Evolutionary conservation across 2,329 filamentous ascomycete species (phyloP).

Genomic region (Talaromyces sp.): DNA sequence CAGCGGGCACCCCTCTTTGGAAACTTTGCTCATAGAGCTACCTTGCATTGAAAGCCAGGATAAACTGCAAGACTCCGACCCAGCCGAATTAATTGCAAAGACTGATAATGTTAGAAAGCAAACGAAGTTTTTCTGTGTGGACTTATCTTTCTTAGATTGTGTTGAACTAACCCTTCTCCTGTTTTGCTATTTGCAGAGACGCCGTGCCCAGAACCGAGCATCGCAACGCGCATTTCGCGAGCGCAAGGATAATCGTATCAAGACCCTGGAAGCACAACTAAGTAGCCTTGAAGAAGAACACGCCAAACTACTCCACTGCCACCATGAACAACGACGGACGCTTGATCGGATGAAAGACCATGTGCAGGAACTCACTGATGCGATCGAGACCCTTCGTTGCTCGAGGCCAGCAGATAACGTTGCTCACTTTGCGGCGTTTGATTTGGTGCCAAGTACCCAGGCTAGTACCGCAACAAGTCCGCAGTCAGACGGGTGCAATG

Average conservation of each 20-base stretch:
- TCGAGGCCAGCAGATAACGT: background rate
- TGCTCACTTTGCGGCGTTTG: background rate
- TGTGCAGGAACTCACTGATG: constrained; percentile 21
- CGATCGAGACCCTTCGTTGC: constrained; percentile 18
- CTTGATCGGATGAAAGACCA: constrained; percentile 21
- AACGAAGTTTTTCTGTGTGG: background rate
- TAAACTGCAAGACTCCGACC: background rate
- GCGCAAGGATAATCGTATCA: constrained; percentile 80
- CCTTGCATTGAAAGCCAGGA: background rate
- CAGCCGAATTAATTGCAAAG: background rate
- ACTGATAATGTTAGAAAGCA: background rate
- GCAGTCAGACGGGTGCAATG: background rate
- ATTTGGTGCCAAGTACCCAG: background rate
- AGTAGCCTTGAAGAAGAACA: constrained; percentile 51
- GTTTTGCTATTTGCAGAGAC: background rate
- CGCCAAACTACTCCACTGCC: constrained; percentile 26
- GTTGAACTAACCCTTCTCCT: background rate
- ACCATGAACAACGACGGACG: constrained; percentile 26
- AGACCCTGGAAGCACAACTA: constrained; percentile 75
- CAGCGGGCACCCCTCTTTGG: background rate
- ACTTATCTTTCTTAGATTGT: background rate
- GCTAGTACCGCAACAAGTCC: background rate
- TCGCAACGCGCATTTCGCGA: constrained; percentile 84
- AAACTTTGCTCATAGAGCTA: background rate
- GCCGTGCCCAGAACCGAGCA: constrained; percentile 80